Percentiles rank a stretch among this genome's conserved stretches.
Conservation (phyloP, 768 basidiomycete genomes). For the Termitomyces sp. region DNA sequence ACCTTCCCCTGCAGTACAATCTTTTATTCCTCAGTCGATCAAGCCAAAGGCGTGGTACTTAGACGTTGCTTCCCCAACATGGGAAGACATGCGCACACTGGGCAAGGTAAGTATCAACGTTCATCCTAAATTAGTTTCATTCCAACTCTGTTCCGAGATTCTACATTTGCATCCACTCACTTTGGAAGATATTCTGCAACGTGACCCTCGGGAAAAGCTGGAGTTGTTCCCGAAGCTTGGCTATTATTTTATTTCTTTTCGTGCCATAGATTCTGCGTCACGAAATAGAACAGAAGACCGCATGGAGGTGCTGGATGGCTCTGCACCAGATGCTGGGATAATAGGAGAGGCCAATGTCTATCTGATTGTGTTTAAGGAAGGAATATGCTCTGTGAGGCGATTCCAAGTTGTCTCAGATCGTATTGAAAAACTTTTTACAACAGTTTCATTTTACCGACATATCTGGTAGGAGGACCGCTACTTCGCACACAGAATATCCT, state of each 20-base stretch:
- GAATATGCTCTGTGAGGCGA: constrained; percentile 67
- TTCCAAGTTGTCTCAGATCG: neutral
- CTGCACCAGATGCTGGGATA: constrained; percentile 34
- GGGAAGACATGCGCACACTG: constrained; percentile 83
- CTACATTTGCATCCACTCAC: constrained; percentile 90
- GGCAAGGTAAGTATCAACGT: constrained; percentile 58
- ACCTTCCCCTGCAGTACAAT: neutral
- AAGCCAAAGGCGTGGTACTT: constrained; percentile 80
- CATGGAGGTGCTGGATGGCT: constrained; percentile 18
- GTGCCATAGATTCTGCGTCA: constrained; percentile 66
- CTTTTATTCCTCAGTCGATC: neutral
- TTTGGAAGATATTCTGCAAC: constrained; percentile 88
- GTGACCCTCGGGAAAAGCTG: constrained; percentile 89
- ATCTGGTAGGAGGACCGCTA: constrained; percentile 42
- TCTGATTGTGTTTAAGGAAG: constrained; percentile 83
- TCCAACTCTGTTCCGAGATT: constrained; percentile 40
- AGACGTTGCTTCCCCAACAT: constrained; percentile 83
- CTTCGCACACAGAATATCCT: neutral
- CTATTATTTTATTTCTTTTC: constrained; percentile 89
- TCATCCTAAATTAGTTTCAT: neutral
- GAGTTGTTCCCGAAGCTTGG: constrained; percentile 85
- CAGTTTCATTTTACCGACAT: constrained; percentile 93
- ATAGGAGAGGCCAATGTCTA: constrained; percentile 85
- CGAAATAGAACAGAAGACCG: constrained; percentile 32
- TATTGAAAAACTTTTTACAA: constrained; percentile 3